Percentiles rank a stretch among this genome's conserved stretches.
phyloP scores from a whole-genome alignment of 352 stramenopile genomes.

The Phytophthora pisi region DNA sequence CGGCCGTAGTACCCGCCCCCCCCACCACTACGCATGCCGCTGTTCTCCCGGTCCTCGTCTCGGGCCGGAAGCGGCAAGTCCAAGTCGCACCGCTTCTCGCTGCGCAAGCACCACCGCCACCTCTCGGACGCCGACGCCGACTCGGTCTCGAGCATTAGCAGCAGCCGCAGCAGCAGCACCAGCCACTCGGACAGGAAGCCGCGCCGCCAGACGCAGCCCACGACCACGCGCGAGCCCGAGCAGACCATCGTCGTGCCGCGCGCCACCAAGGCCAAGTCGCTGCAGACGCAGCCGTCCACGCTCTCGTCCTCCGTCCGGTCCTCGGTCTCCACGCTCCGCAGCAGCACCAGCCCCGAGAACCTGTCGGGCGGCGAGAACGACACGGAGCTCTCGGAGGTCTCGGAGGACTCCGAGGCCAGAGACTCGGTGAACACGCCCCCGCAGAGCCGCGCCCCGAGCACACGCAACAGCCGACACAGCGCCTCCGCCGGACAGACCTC shows the following conservation, averaged over 20 bases:
- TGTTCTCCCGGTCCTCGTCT: conserved; percentile 63
- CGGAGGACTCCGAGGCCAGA: conserved; percentile 35
- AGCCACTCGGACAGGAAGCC: conserved; percentile 29
- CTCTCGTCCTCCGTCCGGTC: conserved; percentile 67
- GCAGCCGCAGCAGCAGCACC: conserved; percentile 24
- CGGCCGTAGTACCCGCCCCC: conserved; percentile 18
- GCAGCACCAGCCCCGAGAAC: conserved; percentile 48
- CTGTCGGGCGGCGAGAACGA: conserved; percentile 46
- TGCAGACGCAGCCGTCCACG: conserved; percentile 33
- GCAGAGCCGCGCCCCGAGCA: conserved; percentile 22
- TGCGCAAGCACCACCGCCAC: conserved; percentile 61
- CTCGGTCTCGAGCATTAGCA: conserved; percentile 19
- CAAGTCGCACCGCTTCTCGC: conserved; percentile 69
- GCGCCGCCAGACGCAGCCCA: conserved; percentile 27
- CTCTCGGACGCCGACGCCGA: conserved; percentile 29
- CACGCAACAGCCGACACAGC: conserved; percentile 42
- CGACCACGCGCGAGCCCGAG: conserved; percentile 20
- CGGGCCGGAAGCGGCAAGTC: conserved; percentile 32
- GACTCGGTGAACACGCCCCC: conserved; percentile 33
- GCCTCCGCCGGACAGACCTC: conserved; percentile 7
- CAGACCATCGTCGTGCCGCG: conserved; percentile 31
- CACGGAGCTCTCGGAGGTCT: conserved; percentile 37
- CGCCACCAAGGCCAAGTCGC: conserved; percentile 25
- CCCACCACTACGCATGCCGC: conserved; percentile 47
- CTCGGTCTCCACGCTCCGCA: conserved; percentile 50